phyloP scores from a whole-genome alignment of 768 basidiomycete species.

The Kwoniella sp. region DNA sequence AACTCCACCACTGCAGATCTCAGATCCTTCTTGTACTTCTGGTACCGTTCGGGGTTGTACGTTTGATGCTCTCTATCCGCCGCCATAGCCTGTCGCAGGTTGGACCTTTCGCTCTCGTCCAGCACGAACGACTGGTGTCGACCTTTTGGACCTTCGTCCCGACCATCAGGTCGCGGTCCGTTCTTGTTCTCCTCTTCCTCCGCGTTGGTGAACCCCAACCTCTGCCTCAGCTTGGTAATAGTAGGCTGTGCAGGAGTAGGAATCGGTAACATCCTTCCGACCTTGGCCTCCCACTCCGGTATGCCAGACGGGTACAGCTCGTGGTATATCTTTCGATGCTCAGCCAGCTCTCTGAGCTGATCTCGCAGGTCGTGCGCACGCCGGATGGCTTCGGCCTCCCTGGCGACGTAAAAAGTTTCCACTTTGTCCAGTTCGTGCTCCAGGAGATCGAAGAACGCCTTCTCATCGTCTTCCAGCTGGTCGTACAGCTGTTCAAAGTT shows the following conservation, averaged over 20 bases:
- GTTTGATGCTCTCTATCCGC: slow-evolving; percentile 36
- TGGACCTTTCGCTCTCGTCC: slow-evolving; percentile 8
- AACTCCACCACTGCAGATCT: slow-evolving; percentile 78
- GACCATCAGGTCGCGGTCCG: not conserved
- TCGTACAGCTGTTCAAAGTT: slow-evolving; percentile 53
- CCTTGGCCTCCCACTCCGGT: slow-evolving; percentile 39
- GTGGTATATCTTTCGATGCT: slow-evolving; percentile 58
- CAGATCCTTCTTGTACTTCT: slow-evolving; percentile 75
- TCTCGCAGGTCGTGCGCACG: slow-evolving; percentile 55
- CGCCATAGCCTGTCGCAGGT: slow-evolving; percentile 26
- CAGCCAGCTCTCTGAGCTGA: slow-evolving; percentile 70
- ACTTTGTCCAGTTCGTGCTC: slow-evolving; percentile 80
- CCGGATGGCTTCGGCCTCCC: slow-evolving; percentile 59
- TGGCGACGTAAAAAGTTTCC: slow-evolving; percentile 70
- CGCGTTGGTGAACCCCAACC: not conserved
- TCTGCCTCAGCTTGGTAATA: slow-evolving; percentile 7
- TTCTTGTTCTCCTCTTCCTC: not conserved
- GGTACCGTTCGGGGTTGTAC: slow-evolving; percentile 71
- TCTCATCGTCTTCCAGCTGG: slow-evolving; percentile 60
- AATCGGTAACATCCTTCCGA: slow-evolving; percentile 27
- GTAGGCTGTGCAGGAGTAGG: slow-evolving; percentile 4
- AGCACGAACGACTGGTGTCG: slow-evolving; percentile 3
- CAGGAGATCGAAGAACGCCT: slow-evolving; percentile 69
- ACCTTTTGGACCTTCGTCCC: not conserved
- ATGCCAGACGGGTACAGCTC: slow-evolving; percentile 42